These are phyloP conservation scores for Salvia sclarea DNA, from an alignment of 305 asterid genomes.

Conservation along the genomic window DNA sequence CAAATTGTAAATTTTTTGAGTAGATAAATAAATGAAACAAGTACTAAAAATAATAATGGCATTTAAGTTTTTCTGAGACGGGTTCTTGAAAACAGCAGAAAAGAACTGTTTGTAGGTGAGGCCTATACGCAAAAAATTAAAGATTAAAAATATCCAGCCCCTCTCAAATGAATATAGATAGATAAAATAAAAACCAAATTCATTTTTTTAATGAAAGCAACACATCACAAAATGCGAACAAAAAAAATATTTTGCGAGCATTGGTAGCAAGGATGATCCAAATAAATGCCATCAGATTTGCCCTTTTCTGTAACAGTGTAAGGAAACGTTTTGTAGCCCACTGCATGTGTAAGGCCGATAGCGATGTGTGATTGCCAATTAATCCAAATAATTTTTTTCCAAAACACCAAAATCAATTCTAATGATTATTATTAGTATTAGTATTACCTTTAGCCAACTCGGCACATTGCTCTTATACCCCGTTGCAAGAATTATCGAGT, in stretches of 20 bases:
- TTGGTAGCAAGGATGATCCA: slow-evolving; percentile 46
- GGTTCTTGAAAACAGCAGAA: slow-evolving; percentile 26
- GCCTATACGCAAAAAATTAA: slow-evolving; percentile 21
- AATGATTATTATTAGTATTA: no score
- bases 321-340: slow-evolving; percentile 61
- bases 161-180: neutral
- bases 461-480: slow-evolving; percentile 97
- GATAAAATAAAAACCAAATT: slow-evolving; percentile 20
- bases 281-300: slow-evolving; percentile 76
- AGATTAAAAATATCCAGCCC: slow-evolving; percentile 15
- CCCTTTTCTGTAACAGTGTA: slow-evolving; percentile 55
- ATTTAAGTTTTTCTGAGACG: slow-evolving; percentile 11
- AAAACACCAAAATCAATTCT: no score
- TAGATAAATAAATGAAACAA: neutral
- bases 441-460: slow-evolving; percentile 81
- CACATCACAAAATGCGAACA: slow-evolving; percentile 48
- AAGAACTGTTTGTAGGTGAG: slow-evolving; percentile 27
- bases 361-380: slow-evolving; percentile 57
- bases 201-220: slow-evolving; percentile 48
- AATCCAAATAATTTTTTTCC: neutral
- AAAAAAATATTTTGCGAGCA: slow-evolving; percentile 30
- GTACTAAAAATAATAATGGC: neutral
- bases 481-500: slow-evolving; percentile 80
- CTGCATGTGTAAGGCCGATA: slow-evolving; percentile 66
- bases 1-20: no score